Evolutionary conservation across 306 rosid species (phyloP).

Genomic region (Morella rubra): DNA sequence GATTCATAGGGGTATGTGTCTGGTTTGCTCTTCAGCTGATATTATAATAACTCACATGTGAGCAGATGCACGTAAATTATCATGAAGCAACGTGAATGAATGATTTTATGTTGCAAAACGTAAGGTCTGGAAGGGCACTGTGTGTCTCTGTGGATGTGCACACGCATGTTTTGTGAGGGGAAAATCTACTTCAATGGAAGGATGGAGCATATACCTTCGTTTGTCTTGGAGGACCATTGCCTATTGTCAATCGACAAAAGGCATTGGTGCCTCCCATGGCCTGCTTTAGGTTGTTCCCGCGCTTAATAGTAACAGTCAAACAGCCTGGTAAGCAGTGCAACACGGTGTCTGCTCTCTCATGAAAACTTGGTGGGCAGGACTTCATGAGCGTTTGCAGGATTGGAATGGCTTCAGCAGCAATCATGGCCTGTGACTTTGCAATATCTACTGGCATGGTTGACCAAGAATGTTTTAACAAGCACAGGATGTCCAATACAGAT

Average conservation of each 20-base stretch:
- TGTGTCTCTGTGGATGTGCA: too few relatives aligned
- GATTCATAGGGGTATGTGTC: too few relatives aligned
- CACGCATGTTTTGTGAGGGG: too few relatives aligned
- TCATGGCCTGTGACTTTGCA: slow-evolving; percentile 78
- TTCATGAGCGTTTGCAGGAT: slow-evolving; percentile 97
- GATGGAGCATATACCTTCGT: slow-evolving; percentile 65
- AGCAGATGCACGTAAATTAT: too few relatives aligned
- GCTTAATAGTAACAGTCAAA: slow-evolving; percentile 87
- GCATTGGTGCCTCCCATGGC: slow-evolving; percentile 96
- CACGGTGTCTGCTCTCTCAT: slow-evolving; percentile 91
- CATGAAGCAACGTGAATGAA: too few relatives aligned
- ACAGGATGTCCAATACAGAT: slow-evolving; percentile 76
- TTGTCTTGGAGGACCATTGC: slow-evolving; percentile 92
- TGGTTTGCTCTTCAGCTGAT: too few relatives aligned
- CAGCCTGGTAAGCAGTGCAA: slow-evolving; percentile 98
- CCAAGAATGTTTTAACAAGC: slow-evolving; percentile 90
- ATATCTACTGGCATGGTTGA: slow-evolving; percentile 87
- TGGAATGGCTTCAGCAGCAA: slow-evolving; percentile 97
- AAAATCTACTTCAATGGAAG: too few relatives aligned
- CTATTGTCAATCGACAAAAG: slow-evolving; percentile 84
- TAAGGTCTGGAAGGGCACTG: too few relatives aligned
- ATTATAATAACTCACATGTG: too few relatives aligned
- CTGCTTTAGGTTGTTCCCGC: slow-evolving; percentile 93
- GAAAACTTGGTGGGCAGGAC: slow-evolving; percentile 97
- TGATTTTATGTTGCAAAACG: too few relatives aligned